Conservation (phyloP, 2,329 filamentous ascomycete genomes). For the Dactylella cylindrospora region DNA sequence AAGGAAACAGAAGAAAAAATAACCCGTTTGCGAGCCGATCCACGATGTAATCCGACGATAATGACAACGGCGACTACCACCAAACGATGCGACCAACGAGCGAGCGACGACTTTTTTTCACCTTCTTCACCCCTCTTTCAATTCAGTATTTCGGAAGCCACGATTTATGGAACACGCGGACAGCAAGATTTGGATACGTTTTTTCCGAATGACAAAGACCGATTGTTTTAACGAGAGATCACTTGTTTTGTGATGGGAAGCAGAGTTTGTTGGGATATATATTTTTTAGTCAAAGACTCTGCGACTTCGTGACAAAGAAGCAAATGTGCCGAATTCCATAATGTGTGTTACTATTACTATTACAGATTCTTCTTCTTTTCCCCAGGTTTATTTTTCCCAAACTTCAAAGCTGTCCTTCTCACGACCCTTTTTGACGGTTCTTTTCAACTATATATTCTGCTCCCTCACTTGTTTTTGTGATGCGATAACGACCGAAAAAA, state of each 20-base stretch:
- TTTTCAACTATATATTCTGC: conserved; percentile 18
- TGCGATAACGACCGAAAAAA: conserved; percentile 40
- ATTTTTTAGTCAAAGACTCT: conserved; percentile 33
- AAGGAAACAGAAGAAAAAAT: conserved; percentile 70
- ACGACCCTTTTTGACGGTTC: background rate
- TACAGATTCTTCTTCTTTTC: conserved; percentile 23
- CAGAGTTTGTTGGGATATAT: conserved; percentile 16
- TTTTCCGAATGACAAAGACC: conserved; percentile 18
- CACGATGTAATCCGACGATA: conserved; percentile 54
- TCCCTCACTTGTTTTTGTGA: conserved; percentile 35
- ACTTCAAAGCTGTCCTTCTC: conserved; percentile 41
- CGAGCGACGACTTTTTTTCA: conserved; percentile 41
- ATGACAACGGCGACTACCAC: conserved; percentile 57
- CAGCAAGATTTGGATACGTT: conserved; percentile 38
- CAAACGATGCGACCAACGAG: conserved; percentile 21
- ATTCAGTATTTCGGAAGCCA: conserved; percentile 28
- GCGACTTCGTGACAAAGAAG: conserved; percentile 15
- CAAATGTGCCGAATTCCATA: conserved; percentile 17
- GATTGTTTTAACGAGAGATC: conserved; percentile 19
- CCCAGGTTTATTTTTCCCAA: conserved; percentile 12
- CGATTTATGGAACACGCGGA: conserved; percentile 41
- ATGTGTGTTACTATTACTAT: conserved; percentile 21
- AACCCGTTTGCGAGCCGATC: conserved; percentile 51
- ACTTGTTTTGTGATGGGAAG: conserved; percentile 17
- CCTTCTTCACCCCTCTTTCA: conserved; percentile 35